Evolutionary conservation across 2,329 filamentous ascomycete species (phyloP), one percentile per base, ranked within the genome.

Genomic region (Chalaropsis ovoidea): DNA sequence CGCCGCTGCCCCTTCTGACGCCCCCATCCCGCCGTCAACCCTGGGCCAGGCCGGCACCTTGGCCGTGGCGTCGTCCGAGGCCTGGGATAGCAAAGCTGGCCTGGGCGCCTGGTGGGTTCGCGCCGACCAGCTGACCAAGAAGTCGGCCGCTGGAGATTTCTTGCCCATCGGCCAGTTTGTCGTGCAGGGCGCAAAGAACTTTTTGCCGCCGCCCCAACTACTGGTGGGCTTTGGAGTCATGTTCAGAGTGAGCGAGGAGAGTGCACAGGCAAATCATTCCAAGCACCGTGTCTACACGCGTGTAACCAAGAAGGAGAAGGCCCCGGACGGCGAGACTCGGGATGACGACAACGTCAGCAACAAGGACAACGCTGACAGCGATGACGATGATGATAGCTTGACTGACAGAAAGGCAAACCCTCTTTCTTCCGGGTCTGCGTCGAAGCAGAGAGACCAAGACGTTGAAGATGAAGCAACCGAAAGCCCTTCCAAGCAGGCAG

Each of bases 61-160:
- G 39, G 86, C 88, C 0, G 88, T 99, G 4, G 90, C 89, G 68
- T 88, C 89, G 8, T 96, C 91, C 0, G 87, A 81, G 66, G 94
- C 93, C 0, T 99, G 94, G 94, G 94, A 97, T 68, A 93, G 89
- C 1, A 99, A 99, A 75, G 93, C 93, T 8, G 85, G 90, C 17
- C 95, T 97, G 89, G 87, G 89, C 19, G 92, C 93, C 8, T 99
- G 90, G 87, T 99, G 94, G 94, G 93, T 95, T 0, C 86, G 87
- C 68, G 87, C 89, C 1, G 86, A 93, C 64, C 92, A 97, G 74
- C 90, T 99, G 0, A 90, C 89, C 10, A 97, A 97, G 76, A 89
- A 85, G 42, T 86, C 88, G 0, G 81, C 86, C 0, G 85, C 83
- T 0, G 93, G 93, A 27, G 92, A 95, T 70, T 93, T 89, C 70